phyloP scores from a whole-genome alignment of 1,139 yeast species.

The Spathaspora sp. region DNA sequence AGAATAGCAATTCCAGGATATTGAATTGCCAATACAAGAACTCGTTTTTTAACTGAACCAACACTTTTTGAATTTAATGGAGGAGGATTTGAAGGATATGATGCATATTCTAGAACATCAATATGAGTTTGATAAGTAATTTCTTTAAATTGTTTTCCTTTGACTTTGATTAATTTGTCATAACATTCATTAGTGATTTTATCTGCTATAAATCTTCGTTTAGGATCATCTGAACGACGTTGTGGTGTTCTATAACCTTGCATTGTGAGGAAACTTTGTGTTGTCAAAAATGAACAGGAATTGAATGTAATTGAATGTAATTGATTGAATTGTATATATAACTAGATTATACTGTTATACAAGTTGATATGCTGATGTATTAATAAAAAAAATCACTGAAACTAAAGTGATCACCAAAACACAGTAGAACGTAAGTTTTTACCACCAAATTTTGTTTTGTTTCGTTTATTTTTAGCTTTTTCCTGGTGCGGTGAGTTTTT shows the following conservation, averaged over 20 bases:
- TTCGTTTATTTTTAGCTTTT: too few species aligned
- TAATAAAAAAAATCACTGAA: too few species aligned
- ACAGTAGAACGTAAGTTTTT: too few species aligned
- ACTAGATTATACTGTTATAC: too few species aligned
- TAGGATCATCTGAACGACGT: not conserved
- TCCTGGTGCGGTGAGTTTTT: too few species aligned
- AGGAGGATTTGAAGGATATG: constrained; percentile 41
- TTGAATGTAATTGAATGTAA: too few species aligned
- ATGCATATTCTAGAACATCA: constrained; percentile 38
- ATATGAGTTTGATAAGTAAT: constrained; percentile 40
- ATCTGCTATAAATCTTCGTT: constrained; percentile 15
- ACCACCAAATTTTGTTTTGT: too few species aligned
- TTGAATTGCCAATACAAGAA: constrained; percentile 42
- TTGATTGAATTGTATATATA: too few species aligned
- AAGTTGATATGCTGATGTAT: too few species aligned
- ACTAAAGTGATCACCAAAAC: too few species aligned
- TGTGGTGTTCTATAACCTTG: not conserved
- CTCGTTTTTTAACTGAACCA: constrained; percentile 40
- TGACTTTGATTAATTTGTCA: constrained; percentile 30
- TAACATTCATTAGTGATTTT: constrained; percentile 45
- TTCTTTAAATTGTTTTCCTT: constrained; percentile 33
- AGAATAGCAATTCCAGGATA: constrained; percentile 64
- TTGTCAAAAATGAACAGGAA: too few species aligned
- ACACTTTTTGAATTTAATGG: constrained; percentile 29
- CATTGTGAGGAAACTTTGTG: too few species aligned